Conservation (phyloP, 345 rosid species). For the Balakata baccata region DNA sequence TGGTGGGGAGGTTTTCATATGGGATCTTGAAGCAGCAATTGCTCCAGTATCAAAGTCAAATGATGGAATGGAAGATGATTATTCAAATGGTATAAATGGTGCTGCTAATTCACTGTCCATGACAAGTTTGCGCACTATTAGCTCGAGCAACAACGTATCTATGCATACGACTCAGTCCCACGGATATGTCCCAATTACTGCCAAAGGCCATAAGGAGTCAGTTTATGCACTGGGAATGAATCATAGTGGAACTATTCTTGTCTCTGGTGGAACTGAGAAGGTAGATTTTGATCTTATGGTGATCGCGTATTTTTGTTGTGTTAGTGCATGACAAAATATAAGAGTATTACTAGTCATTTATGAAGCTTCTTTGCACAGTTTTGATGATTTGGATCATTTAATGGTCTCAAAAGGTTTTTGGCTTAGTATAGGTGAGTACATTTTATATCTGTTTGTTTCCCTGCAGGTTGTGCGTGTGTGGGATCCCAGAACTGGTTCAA, state of each 20-base stretch:
- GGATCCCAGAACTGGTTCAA: slow-evolving; percentile 97
- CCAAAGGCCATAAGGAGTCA: slow-evolving; percentile 99
- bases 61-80: slow-evolving; percentile 72
- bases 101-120: slow-evolving; percentile 54
- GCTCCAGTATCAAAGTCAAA: slow-evolving; percentile 68
- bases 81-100: slow-evolving; percentile 63
- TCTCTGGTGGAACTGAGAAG: slow-evolving; percentile 99
- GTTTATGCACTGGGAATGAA: slow-evolving; percentile 98
- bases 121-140: slow-evolving; percentile 70
- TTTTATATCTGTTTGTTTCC: slow-evolving; percentile 11
- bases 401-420: slow-evolving; percentile 1
- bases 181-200: slow-evolving; percentile 74
- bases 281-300: slow-evolving; percentile 33
- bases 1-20: slow-evolving; percentile 98
- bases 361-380: slow-evolving; percentile 1
- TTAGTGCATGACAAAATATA: neutral
- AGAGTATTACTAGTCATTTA: neutral
- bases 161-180: slow-evolving; percentile 62
- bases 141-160: slow-evolving; percentile 82
- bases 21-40: slow-evolving; percentile 97
- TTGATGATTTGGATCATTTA: slow-evolving; percentile 10
- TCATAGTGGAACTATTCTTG: slow-evolving; percentile 81
- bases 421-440: neutral
- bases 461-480: slow-evolving; percentile 94
- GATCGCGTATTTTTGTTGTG: neutral